Base-by-base conservation (phyloP, 768 basidiomycete species). In the Auricularia heimuer region DNA sequence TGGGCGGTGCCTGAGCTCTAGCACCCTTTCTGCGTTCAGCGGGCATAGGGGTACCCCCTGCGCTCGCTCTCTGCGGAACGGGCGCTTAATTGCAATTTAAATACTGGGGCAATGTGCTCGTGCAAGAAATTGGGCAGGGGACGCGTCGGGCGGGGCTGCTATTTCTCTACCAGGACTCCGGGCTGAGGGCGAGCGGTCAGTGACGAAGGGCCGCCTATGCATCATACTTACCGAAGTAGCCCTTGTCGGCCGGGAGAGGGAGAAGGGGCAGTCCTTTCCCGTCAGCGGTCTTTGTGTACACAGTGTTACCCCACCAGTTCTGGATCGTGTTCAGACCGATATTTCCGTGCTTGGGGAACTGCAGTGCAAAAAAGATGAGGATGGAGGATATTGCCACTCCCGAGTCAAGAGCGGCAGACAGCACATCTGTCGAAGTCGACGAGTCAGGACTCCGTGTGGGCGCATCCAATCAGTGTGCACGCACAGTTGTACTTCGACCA, bases 341-440 rank as follows among this genome's bases (percentile, higher is more conserved):
- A 11, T 73, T 74, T 3, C 87, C 87, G 64, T 87, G 80, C 65
- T 67, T 67, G 1, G 88, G 88, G 69, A 83, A 89, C 73, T 90
- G 84, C n/a, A 89, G 77, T 44, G 71, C 68, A 73, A 87, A 86
- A 76, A 84, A 87, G 51, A 87, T 80, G 60, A 84, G 29, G 33
- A 89, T 74, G 3, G 81, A 73, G 24, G 80, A 74, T 18, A 88
- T 68, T 0, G 87, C 86, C 8, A 88, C 76, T n/a, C 89, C 87
- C 14, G 88, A 81, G 68, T 89, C 88, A 68, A 90, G 69, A 3
- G 85, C 88, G 10, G 87, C 86, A 6, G 87, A 89, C n/a, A 89
- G 73, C 21, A 89, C 83, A 67, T 88, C 79, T 80, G 29, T 29
- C 0, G 63, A 33, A 47, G 51, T 10, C 39, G 7, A 39, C 54